A percentile compares a stretch with the other conserved stretches of the same genome.
These are phyloP conservation scores for Pyrenophora seminiperda DNA, from an alignment of 2,329 filamentous ascomycete genomes.

Conservation along the genomic window DNA sequence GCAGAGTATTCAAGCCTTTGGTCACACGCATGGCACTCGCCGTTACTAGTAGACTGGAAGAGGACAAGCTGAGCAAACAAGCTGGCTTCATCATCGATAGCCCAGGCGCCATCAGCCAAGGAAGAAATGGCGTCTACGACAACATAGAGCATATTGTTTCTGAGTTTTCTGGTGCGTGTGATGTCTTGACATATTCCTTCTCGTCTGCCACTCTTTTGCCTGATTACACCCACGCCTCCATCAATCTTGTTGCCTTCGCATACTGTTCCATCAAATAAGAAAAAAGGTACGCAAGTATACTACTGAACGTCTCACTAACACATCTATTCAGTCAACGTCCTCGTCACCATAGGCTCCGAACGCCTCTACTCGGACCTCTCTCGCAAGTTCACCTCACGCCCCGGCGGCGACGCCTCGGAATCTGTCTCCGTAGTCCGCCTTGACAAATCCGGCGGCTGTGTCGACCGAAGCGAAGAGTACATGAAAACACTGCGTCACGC, in stretches of 20 bases:
- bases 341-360: conserved; percentile 82
- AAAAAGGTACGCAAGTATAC: conserved; percentile 1
- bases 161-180: conserved; percentile 64
- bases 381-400: conserved; percentile 63
- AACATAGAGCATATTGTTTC: conserved; percentile 79
- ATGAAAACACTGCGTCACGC: conserved; percentile 75
- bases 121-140: conserved; percentile 70
- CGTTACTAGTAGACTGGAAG: conserved; percentile 75
- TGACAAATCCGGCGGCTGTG: conserved; percentile 83
- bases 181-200: conserved; percentile 23
- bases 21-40: conserved; percentile 78
- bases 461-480: conserved; percentile 73
- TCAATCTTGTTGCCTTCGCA: background rate
- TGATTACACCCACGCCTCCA: background rate
- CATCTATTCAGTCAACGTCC: conserved; percentile 67
- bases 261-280: background rate
- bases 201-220: background rate
- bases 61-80: conserved; percentile 71
- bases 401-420: conserved; percentile 62
- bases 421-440: conserved; percentile 76
- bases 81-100: conserved; percentile 88
- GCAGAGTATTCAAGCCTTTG: conserved; percentile 72
- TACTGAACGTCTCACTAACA: conserved; percentile 31
- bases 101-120: conserved; percentile 69
- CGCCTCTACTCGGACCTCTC: conserved; percentile 75